Evolutionary conservation across 352 stramenopile genomes (phyloP), one percentile per base, ranked within the genome.

Genomic region (Globisporangium polare): DNA sequence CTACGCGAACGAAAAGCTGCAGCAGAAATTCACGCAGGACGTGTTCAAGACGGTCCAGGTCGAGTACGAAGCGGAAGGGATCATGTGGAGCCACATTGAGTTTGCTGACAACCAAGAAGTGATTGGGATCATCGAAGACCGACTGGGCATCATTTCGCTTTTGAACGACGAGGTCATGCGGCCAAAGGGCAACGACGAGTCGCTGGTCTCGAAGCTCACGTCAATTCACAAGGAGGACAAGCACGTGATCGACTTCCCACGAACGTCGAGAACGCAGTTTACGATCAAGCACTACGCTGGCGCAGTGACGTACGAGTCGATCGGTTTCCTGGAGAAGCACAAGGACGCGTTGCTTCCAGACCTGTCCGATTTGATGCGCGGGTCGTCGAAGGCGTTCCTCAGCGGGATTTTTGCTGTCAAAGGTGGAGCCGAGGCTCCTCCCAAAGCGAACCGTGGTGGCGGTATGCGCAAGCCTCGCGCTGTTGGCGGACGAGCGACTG

Each of bases 261-360:
- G 82, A 17, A 90, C 72, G 10, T 90, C 80, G 26, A 80, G 80
- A 24, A 90, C 78, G 13, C 78, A 95, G 37, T 99, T 99, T 61
- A 92, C 80, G 10, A 89, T 99, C 41, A 88, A 95, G 45, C 96
- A 99, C 68, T 99, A 98, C 67, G 96, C 95, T 20, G 95, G 85
- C 39, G 63, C 82, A 29, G 96, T 99, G 54, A 88, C 74, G 12
- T 99, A 99, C 79, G 79, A 95, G 64, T 88, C 92, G 20, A 66
- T 83, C 2, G 92, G 92, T 13, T 99, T 99, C 66, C 74, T 98
- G 9, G 94, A 98, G 55, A 98, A 98, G 67, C 97, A 98, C 78
- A 95, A 96, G 66, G 91, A 98, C 54, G 89, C 92, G 13, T 71
- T 99, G 50, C 89, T 96, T 29, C 96, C 96, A 53, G 94, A 98